A percentile compares a stretch with the other conserved stretches of the same genome.
Evolutionary conservation across 2,329 filamentous ascomycete genomes (phyloP).

Genomic region (Alternaria arborescens): DNA sequence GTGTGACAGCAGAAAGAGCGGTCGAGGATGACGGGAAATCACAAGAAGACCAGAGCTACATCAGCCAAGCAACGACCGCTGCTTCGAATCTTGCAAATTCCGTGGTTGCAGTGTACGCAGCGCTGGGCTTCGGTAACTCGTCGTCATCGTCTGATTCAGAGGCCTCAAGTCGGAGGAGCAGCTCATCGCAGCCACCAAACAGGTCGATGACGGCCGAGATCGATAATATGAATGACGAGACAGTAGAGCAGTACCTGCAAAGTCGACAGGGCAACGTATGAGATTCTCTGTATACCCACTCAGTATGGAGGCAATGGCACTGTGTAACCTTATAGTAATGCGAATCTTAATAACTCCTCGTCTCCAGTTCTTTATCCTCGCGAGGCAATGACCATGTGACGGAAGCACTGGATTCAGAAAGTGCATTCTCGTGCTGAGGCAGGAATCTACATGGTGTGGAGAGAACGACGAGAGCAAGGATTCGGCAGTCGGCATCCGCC

Average conservation of each 20-base stretch:
- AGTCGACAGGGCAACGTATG: slow-evolving; percentile 26
- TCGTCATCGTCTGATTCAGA: slow-evolving; percentile 28
- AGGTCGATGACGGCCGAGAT: slow-evolving; percentile 30
- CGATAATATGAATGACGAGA: slow-evolving; percentile 34
- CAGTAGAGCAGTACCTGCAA: slow-evolving; percentile 35
- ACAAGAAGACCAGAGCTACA: slow-evolving; percentile 17
- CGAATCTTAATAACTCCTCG: not conserved
- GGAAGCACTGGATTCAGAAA: slow-evolving; percentile 42
- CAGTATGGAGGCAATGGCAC: not conserved
- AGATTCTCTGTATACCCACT: not conserved
- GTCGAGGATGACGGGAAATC: slow-evolving; percentile 3
- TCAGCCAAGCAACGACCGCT: slow-evolving; percentile 21
- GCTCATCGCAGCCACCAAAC: slow-evolving; percentile 5
- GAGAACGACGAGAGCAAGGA: not conserved
- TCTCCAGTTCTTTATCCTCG: not conserved
- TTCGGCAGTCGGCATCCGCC: slow-evolving; percentile 1
- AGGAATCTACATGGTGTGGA: not conserved
- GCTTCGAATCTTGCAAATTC: slow-evolving; percentile 32
- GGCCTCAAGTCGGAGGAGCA: not conserved
- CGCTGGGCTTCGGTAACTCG: slow-evolving; percentile 46
- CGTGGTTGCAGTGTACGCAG: slow-evolving; percentile 38
- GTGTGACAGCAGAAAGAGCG: not conserved
- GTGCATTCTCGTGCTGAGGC: not conserved
- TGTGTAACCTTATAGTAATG: not conserved
- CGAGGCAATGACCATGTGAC: slow-evolving; percentile 41